phyloP scores from a whole-genome alignment of 805 yeast species.

The Candida schatavii region DNA sequence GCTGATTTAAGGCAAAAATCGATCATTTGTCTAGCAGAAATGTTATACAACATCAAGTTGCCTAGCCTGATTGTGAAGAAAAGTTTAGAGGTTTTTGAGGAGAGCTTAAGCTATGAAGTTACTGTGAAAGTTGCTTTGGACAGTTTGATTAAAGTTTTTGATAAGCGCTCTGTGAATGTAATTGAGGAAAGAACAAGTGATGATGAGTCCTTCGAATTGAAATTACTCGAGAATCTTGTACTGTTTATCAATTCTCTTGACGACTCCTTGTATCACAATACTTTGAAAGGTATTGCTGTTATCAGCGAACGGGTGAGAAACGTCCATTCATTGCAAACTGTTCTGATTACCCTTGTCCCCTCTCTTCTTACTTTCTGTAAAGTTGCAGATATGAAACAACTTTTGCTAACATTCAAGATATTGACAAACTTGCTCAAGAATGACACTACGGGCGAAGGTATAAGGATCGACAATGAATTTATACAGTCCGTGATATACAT shows the following conservation, averaged over 20 bases:
- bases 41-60: conserved; percentile 11
- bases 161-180: conserved; percentile 8
- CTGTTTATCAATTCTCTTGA: conserved; percentile 3
- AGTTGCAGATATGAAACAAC: conserved; percentile 6
- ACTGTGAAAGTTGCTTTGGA: conserved; percentile 26
- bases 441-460: background rate
- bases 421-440: conserved; percentile 6
- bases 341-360: background rate
- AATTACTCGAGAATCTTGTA: background rate
- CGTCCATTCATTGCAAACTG: background rate
- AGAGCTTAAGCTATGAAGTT: conserved; percentile 24
- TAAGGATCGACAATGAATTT: background rate
- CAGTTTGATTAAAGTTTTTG: conserved; percentile 17
- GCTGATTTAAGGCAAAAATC: conserved; percentile 28
- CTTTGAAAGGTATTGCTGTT: background rate
- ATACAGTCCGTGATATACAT: conserved; percentile 6
- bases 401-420: background rate
- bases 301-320: background rate
- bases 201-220: background rate
- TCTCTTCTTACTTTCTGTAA: background rate
- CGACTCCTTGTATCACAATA: background rate
- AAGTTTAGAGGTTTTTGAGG: conserved; percentile 15
- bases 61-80: conserved; percentile 8
- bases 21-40: conserved; percentile 22
- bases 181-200: background rate